Base-by-base conservation (phyloP, 2,329 filamentous ascomycete species). In the Basipetospora chlamydospora region DNA sequence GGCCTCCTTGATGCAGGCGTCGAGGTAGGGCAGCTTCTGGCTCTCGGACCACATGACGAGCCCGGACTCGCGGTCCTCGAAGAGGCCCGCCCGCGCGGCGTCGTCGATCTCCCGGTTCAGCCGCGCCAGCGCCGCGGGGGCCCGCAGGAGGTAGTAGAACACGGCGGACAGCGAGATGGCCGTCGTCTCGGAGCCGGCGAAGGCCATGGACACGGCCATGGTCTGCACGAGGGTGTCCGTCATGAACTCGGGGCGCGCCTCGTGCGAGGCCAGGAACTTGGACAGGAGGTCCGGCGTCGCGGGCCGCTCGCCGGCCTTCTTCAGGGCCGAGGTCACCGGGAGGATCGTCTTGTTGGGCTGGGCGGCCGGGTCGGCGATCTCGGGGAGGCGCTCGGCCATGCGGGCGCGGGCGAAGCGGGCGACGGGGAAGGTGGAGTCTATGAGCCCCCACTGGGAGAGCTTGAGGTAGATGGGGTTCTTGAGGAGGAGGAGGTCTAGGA, bases 171-270 rank as follows among this genome's bases (percentile, higher is more conserved):
- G 64, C 6, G 70, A 74, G 49, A 87, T 87, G 26, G 79, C 81
- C 0, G 82, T 88, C 1, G 82, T 88, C 54, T 90, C 83, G 2
- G 73, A 79, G 3, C 82, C 81, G 1, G 83, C 83, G 45, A 80
- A 73, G 0, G 69, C 69, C 77, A 82, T 82, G 40, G 66, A 74
- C n/a, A 77, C 70, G 34, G 76, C 77, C 58, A 80, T 78, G 6
- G 77, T 77, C 44, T 80, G 71, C 9, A 84, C 78, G 7, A 80
- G 63, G 3, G 63, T 65, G 47, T 83, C 74, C 17, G 65, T 74
- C 75, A 85, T 82, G 55, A 84, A 79, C 2, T 77, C 71, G 0
- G 78, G 77, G 29, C 77, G 71, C 13, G 73, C 66, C 46, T 77
- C 67, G 32, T 73, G 70, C 1, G 79, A 77, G 45, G 77, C 71